Evolutionary conservation across 352 stramenopile genomes (phyloP).

Genomic region (Phytophthora macrochlamydospora): DNA sequence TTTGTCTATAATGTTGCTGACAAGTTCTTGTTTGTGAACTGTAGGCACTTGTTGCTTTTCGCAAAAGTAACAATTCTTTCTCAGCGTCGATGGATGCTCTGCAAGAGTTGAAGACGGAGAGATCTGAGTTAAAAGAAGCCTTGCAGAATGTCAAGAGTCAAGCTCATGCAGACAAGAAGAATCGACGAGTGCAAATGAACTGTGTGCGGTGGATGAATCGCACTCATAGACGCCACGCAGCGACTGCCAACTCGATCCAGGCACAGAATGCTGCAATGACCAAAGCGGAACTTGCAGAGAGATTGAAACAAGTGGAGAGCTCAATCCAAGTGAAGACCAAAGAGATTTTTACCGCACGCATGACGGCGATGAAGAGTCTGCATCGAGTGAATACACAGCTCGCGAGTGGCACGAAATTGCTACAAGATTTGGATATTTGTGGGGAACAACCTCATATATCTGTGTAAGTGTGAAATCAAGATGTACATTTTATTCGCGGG

Average conservation of each 20-base stretch:
- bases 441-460: slow-evolving; percentile 1
- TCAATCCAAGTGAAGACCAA: slow-evolving; percentile 46
- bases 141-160: slow-evolving; percentile 52
- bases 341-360: slow-evolving; percentile 54
- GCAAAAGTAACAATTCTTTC: slow-evolving; percentile 41
- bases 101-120: slow-evolving; percentile 54
- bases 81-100: slow-evolving; percentile 39
- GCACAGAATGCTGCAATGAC: slow-evolving; percentile 50
- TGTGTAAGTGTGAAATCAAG: slow-evolving; percentile 2
- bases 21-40: slow-evolving; percentile 4
- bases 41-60: slow-evolving; percentile 42
- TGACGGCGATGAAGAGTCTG: slow-evolving; percentile 54
- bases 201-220: slow-evolving; percentile 75
- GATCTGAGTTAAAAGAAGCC: slow-evolving; percentile 51
- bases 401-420: slow-evolving; percentile 36
- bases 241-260: slow-evolving; percentile 35
- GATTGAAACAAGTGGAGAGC: slow-evolving; percentile 47
- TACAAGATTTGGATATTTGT: slow-evolving; percentile 33
- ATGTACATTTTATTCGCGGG: too few relatives aligned
- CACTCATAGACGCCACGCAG: slow-evolving; percentile 49
- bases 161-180: slow-evolving; percentile 53
- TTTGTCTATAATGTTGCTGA: slow-evolving; percentile 2
- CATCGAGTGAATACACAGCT: slow-evolving; percentile 54
- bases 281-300: slow-evolving; percentile 49
- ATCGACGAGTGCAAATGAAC: slow-evolving; percentile 65